These are phyloP conservation scores for Leccinum subgranulosum DNA, from an alignment of 768 basidiomycete species.

Conservation along the genomic window DNA sequence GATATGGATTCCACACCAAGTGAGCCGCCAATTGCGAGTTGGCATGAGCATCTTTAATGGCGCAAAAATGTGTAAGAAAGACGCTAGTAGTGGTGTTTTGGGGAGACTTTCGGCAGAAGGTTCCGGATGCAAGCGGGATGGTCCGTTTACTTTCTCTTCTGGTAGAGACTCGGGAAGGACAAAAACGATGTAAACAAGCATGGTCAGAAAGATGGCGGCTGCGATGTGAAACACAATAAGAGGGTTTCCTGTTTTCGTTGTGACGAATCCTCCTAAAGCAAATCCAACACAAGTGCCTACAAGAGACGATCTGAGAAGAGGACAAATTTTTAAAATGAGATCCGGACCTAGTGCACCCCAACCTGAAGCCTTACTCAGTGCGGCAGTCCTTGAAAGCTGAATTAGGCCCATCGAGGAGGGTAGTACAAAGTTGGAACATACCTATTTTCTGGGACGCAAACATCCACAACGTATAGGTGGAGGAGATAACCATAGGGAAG, in stretches of 20 bases:
- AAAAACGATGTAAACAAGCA: slow-evolving; percentile 21
- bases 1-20: slow-evolving; percentile 27
- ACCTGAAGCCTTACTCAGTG: slow-evolving; percentile 26
- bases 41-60: slow-evolving; percentile 26
- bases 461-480: slow-evolving; percentile 30
- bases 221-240: slow-evolving; percentile 23
- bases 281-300: slow-evolving; percentile 27
- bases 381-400: slow-evolving; percentile 17
- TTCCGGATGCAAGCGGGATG: slow-evolving; percentile 7
- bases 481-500: slow-evolving; percentile 17
- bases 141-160: slow-evolving; percentile 18
- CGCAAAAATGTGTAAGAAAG: slow-evolving; percentile 15
- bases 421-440: not conserved
- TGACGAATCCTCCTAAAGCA: slow-evolving; percentile 29
- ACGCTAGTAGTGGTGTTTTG: not conserved
- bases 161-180: slow-evolving; percentile 33
- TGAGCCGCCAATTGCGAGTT: slow-evolving; percentile 27
- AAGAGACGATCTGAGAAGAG: not conserved
- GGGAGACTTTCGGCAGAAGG: not conserved
- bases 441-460: slow-evolving; percentile 24
- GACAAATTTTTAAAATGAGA: not conserved
- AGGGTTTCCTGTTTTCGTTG: slow-evolving; percentile 22
- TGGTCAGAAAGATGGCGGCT: slow-evolving; percentile 8
- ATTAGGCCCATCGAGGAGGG: slow-evolving; percentile 4
- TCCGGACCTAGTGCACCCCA: slow-evolving; percentile 28